phyloP scores from a whole-genome alignment of 1,284 basidiomycete species.

The Cutaneotrichosporon arboriforme region DNA sequence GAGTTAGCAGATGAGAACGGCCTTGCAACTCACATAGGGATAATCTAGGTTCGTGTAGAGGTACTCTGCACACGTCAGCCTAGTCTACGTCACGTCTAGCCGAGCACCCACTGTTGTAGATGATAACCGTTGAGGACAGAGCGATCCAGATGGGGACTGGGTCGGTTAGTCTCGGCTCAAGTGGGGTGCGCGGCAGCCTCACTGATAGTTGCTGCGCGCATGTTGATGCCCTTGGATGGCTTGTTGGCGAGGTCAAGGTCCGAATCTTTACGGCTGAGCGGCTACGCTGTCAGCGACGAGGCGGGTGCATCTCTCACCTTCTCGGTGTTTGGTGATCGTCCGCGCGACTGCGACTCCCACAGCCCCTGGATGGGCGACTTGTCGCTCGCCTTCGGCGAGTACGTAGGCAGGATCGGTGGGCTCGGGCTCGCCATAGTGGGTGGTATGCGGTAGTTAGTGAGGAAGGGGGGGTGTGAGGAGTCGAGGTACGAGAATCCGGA shows the following conservation, averaged over 20 bases:
- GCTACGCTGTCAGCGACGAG: neutral
- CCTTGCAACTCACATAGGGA: conserved; percentile 51
- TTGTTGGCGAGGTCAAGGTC: neutral
- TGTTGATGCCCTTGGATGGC: neutral
- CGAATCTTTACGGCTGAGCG: neutral
- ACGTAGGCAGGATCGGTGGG: conserved; percentile 3
- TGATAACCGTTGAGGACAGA: conserved; percentile 82
- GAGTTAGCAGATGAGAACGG: conserved; percentile 10
- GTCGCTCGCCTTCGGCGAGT: neutral
- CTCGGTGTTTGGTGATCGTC: too few species aligned
- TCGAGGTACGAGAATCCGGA: neutral
- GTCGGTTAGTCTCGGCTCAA: neutral
- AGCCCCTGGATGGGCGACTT: neutral
- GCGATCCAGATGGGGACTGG: conserved; percentile 59
- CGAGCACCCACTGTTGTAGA: conserved; percentile 70
- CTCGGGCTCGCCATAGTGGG: neutral
- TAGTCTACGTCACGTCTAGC: neutral
- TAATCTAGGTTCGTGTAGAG: conserved; percentile 76
- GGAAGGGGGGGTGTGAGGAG: neutral
- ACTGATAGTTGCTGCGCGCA: conserved; percentile 19
- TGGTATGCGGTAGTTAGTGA: neutral
- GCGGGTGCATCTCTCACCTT: too few species aligned
- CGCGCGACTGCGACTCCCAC: too few species aligned
- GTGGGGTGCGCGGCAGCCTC: neutral
- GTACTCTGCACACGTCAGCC: conserved; percentile 52